phyloP scores from a whole-genome alignment of 2,329 filamentous ascomycete species.

The Grosmannia clavigera region DNA sequence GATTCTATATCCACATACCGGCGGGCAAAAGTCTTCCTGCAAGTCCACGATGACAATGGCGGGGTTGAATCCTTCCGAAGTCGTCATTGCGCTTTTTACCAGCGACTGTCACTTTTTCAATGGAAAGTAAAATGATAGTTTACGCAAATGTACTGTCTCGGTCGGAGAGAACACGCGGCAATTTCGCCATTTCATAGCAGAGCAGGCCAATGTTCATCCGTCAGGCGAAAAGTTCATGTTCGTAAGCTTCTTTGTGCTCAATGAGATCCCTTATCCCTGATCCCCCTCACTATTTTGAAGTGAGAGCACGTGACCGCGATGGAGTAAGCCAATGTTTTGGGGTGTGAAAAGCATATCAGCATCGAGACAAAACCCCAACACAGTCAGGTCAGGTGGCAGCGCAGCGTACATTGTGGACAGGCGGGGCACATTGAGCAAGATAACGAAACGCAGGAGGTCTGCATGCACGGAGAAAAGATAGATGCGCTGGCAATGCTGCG shows the following conservation, averaged over 20 bases:
- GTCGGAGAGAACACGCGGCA: too few species aligned
- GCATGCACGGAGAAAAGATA: background rate
- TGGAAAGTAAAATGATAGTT: background rate
- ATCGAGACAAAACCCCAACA: background rate
- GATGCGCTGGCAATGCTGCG: background rate
- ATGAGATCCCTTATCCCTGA: background rate
- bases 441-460: background rate
- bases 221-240: background rate
- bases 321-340: background rate
- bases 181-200: background rate
- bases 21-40: constrained; percentile 91
- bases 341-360: background rate
- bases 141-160: too few species aligned
- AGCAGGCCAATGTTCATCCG: background rate
- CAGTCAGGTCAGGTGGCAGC: too few species aligned
- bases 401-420: background rate
- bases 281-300: too few species aligned
- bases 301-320: background rate
- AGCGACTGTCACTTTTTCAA: background rate
- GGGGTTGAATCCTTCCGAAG: constrained; percentile 25
- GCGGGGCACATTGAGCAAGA: background rate
- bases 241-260: background rate
- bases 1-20: constrained; percentile 40
- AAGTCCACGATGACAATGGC: constrained; percentile 68
- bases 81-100: background rate